phyloP scores from a whole-genome alignment of 305 asterid species.

The Fraxinus greggii region DNA sequence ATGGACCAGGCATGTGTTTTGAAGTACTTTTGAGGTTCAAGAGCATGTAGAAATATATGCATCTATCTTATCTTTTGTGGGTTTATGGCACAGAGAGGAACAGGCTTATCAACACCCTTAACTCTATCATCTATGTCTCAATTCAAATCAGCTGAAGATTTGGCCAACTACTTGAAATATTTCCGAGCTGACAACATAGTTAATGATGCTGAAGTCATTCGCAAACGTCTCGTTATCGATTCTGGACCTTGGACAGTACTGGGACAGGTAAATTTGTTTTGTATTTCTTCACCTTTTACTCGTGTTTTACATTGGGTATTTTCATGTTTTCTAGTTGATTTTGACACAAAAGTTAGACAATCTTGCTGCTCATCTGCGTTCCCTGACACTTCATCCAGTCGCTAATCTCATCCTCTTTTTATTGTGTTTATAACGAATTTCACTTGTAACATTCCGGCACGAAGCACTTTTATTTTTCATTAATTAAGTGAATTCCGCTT shows the following conservation, averaged over 20 bases:
- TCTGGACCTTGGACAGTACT: constrained; percentile 83
- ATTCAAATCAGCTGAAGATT: constrained; percentile 57
- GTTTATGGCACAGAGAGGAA: constrained; percentile 77
- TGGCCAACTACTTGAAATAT: constrained; percentile 64
- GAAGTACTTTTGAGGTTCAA: constrained; percentile 21
- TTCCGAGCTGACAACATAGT: constrained; percentile 92
- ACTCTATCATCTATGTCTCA: constrained; percentile 87
- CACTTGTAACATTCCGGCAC: neutral
- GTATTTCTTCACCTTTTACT: neutral
- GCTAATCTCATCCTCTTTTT: neutral
- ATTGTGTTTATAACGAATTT: neutral
- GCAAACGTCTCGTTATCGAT: constrained; percentile 71
- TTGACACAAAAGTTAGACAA: constrained; percentile 1
- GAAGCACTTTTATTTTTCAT: constrained; percentile 11
- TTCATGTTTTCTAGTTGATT: constrained; percentile 3
- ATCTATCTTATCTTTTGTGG: constrained; percentile 25
- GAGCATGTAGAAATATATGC: neutral
- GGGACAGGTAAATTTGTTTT: constrained; percentile 63
- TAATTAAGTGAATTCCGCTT: constrained; percentile 15
- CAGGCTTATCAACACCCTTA: constrained; percentile 86
- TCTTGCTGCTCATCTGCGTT: neutral
- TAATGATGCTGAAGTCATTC: constrained; percentile 82
- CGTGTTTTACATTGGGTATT: constrained; percentile 1
- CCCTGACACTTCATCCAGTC: neutral
- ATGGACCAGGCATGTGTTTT: constrained; percentile 83